Evolutionary conservation across 495 filamentous ascomycete species (phyloP).

Genomic region (Talaromyces ruber): DNA sequence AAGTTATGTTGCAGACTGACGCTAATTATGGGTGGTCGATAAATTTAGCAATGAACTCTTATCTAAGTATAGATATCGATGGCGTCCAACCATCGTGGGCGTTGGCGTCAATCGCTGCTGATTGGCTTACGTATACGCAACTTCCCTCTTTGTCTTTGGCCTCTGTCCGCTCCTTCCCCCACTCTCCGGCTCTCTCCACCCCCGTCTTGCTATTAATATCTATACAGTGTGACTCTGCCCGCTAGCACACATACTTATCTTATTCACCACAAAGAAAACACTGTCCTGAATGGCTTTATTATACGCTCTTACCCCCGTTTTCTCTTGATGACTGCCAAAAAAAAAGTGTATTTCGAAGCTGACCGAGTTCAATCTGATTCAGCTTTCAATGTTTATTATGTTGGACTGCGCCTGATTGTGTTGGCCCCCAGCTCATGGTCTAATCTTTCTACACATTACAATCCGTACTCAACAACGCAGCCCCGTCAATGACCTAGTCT

Average conservation of each 20-base stretch:
- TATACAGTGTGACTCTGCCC: not conserved
- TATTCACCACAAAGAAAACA: not conserved
- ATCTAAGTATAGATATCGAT: not conserved
- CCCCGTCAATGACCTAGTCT: not conserved
- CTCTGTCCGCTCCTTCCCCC: not conserved
- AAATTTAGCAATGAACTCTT: not conserved
- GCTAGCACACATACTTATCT: not conserved
- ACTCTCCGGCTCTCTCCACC: not conserved
- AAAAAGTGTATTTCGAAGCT: not conserved
- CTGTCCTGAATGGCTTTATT: not conserved
- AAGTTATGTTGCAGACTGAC: not conserved
- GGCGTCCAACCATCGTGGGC: not conserved
- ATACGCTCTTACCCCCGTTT: not conserved
- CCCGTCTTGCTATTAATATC: not conserved
- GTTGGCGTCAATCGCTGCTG: not conserved
- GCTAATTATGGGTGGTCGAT: not conserved
- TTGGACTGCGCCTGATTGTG: not conserved
- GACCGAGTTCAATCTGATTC: not conserved
- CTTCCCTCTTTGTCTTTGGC: not conserved
- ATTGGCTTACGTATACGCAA: not conserved
- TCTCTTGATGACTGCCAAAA: not conserved
- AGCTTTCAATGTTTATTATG: not conserved
- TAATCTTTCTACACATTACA: not conserved
- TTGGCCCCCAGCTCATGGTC: not conserved
- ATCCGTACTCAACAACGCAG: not conserved